Base-by-base conservation (phyloP, 2,329 filamentous ascomycete species). In the Phialemoniopsis sp. region DNA sequence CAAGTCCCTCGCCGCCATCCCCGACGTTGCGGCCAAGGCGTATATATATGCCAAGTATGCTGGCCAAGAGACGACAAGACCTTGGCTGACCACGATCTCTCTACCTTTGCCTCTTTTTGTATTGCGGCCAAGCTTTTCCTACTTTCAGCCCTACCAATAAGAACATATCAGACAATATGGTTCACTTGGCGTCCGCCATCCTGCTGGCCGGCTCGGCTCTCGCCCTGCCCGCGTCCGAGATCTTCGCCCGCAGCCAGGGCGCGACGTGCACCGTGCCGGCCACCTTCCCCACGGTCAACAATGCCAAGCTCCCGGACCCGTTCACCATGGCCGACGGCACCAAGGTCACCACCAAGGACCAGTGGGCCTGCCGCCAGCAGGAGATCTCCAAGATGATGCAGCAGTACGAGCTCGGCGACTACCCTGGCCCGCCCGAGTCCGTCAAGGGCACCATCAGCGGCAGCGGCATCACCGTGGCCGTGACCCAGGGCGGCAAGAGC, bases 321-420 rank as follows among this genome's bases (percentile, higher is more conserved):
- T 76, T 76, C 56, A 66, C 62, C 19, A 64, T 62, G 35, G 48
- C 60, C 8, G 59, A 59, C 40, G 71, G 71, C 34, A 53, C 47
- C 16, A 64, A 62, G 46, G 62, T 76, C 36, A 60, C 63, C 7
- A 70, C 62, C 42, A 64, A 67, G 53, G 64, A 54, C 18, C 60
- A 72, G 44, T 76, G 66, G 54, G 57, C 61, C 39, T 76, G 73
- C 55, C 70, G 72, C 36, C 58, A 61, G 46, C 53, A 62, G 32
- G 70, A 76, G 55, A 73, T 75, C 51, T 63, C 53, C 51, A 63
- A 66, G 46, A 57, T 67, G 34, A 53, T 76, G 48, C 65, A 73
- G 53, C 66, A 68, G 51, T 74, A 70, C 52, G 72, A 76, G 56
- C 62, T 75, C 14, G 72, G 72, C 38, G 62, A 58, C 42, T 67